Conservation (phyloP, 805 yeast genomes). For the Ogataea haglerorum region DNA sequence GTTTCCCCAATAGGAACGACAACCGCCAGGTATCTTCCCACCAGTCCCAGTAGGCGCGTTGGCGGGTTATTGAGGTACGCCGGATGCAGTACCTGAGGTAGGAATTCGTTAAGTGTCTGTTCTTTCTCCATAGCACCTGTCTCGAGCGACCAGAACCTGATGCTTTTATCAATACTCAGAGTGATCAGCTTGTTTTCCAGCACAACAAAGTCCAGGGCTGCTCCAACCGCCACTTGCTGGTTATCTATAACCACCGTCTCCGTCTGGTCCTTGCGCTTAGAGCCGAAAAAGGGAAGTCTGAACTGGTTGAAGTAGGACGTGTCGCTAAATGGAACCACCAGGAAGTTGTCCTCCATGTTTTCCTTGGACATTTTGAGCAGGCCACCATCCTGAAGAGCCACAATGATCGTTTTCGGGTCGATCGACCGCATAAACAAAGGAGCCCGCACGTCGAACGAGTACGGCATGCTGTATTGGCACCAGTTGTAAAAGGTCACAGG, state of each 20-base stretch:
- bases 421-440: conserved; percentile 53
- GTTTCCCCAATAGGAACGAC: conserved; percentile 28
- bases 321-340: conserved; percentile 49
- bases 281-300: conserved; percentile 27
- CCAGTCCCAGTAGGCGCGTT: conserved; percentile 14
- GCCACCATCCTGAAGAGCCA: conserved; percentile 76
- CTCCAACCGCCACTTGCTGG: conserved; percentile 22
- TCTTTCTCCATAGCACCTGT: conserved; percentile 28
- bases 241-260: conserved; percentile 19
- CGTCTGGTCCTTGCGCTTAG: conserved; percentile 1
- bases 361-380: conserved; percentile 50
- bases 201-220: conserved; percentile 20
- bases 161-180: conserved; percentile 48
- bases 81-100: conserved; percentile 22
- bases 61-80: conserved; percentile 21
- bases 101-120: conserved; percentile 20
- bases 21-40: conserved; percentile 17
- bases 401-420: conserved; percentile 43
- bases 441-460: conserved; percentile 52
- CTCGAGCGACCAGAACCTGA: conserved; percentile 60
- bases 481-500: conserved; percentile 43
- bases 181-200: conserved; percentile 32
- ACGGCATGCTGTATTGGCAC: conserved; percentile 69
- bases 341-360: conserved; percentile 15
- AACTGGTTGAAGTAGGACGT: conserved; percentile 39